A percentile compares a stretch with the other conserved stretches of the same genome.
These are phyloP conservation scores for Colletotrichum lindemuthianum DNA, from an alignment of 2,329 filamentous ascomycete species.

Conservation along the genomic window DNA sequence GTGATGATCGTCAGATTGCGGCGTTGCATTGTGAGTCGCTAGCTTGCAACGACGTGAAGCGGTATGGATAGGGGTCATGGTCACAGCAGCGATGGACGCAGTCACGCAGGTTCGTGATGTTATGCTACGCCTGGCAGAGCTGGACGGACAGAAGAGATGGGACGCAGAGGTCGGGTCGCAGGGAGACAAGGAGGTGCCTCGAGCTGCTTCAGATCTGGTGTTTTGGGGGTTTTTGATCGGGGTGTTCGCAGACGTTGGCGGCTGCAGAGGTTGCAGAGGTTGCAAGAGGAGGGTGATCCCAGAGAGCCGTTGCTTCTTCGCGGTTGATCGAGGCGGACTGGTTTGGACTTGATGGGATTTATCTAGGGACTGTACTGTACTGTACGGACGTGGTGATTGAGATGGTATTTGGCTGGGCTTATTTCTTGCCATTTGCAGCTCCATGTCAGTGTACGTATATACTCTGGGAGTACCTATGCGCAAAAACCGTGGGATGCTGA, in stretches of 20 bases:
- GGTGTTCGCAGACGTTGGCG: conserved; percentile 23
- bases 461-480: too few species aligned
- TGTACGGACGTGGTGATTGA: not conserved
- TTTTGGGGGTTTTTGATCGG: not conserved
- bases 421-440: not conserved
- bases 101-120: conserved; percentile 3
- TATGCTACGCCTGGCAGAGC: not conserved
- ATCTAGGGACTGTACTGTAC: conserved; percentile 9
- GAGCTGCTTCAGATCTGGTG: conserved; percentile 25
- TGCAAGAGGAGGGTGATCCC: not conserved
- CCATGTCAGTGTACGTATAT: too few species aligned
- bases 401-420: not conserved
- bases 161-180: not conserved
- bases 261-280: not conserved
- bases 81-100: too few species aligned
- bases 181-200: conserved; percentile 7
- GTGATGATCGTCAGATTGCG: not conserved
- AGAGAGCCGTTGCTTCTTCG: conserved; percentile 1
- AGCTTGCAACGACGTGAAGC: too few species aligned
- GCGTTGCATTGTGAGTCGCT: not conserved
- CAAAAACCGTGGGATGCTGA: too few species aligned
- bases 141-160: not conserved
- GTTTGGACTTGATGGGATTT: conserved; percentile 15
- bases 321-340: not conserved
- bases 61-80: too few species aligned